Evolutionary conservation across 345 rosid genomes (phyloP), one percentile per base, ranked within the genome.

Genomic region (Camelina sativa): DNA sequence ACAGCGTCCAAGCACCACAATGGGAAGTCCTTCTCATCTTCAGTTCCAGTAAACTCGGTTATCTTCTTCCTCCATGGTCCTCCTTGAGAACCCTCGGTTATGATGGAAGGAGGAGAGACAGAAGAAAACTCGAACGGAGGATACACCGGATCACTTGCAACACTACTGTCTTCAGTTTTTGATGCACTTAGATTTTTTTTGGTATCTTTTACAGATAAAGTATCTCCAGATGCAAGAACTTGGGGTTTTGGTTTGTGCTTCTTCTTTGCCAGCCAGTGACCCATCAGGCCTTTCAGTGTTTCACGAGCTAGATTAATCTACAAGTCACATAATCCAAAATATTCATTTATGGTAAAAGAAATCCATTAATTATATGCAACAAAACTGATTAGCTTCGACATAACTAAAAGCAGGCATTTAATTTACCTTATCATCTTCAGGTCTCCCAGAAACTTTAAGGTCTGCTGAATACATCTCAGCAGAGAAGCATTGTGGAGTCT

Each of bases 381-480:
- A 55, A 30, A 11, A 19, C 56, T 11, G 11, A 12, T 41, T 34
- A 65, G 47, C 40, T 64, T 54, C 71, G 34, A 53, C 63, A 43
- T 43, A 61, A 61, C 8, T 32, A 68, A 76, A 60, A 66, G 50
- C 32, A 66, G 22, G 41, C 22, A 64, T 25, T 40, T 37, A 37
- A 65, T 32, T 71, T 75, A 96, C 99, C 97, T 92, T 96, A 74
- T 96, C 99, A 82, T 92, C 98, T 82, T 96, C 99, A 50, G 99
- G 89, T 75, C 92, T 85, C 78, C 97, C 99, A 59, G 87, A 76
- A 65, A 92, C 92, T 83, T 82, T 87, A 66, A 96, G 95, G 80
- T 96, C 99, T 54, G 87, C 91, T 25, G 98, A 88, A 85, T 96
- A 96, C 99, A 96, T 91, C 85, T 92, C 98, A 0, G 99, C 99